Evolutionary conservation across 129 eudicot genomes (phyloP), one percentile per base, ranked within the genome.

Genomic region (Pseudognaphalium luteoalbum): DNA sequence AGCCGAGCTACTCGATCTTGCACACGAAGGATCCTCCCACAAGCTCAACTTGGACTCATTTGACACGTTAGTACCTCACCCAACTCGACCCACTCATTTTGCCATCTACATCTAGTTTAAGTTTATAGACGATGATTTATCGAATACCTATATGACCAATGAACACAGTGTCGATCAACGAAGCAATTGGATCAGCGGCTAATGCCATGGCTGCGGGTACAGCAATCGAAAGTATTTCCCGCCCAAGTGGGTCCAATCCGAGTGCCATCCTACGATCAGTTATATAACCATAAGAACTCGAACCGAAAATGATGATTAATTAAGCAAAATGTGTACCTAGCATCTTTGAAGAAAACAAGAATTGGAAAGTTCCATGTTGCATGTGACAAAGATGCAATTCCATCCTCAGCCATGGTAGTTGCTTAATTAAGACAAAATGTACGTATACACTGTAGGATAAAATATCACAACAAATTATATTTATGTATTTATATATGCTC

Each of bases 171-270:
- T 91, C 97, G 56, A 91, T 86, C 52, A 91, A 80, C 70, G 97
- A 91, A 62, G 96, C 97, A 42, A 91, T 70, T 11, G 97, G 97
- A 35, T 91, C 97, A 7, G 97, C 97, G 6, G 97, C 91, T 51
- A 91, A 70, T 47, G 96, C 97, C 75, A 91, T 66, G 39, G 97
- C 87, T 67, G 90, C 92, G 0, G 97, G 97, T 32, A 91, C 75
- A 10, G 97, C 97, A 50, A 91, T 91, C 1, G 76, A 37, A 50
- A 86, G 80, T 77, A 91, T 88, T 66, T 91, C 97, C 33, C 60
- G 22, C 1, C 96, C 97, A 60, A 91, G 88, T 14, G 75, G 70
- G 71, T 91, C 97, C 86, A 86, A 21, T 71, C 86, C 89, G 71
- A 88, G 90, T 10, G 86, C 83, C 60, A 20, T 21, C 87, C 97